phyloP scores from a whole-genome alignment of 164 flowering plant species.

The Magnolia kwangsiensis region DNA sequence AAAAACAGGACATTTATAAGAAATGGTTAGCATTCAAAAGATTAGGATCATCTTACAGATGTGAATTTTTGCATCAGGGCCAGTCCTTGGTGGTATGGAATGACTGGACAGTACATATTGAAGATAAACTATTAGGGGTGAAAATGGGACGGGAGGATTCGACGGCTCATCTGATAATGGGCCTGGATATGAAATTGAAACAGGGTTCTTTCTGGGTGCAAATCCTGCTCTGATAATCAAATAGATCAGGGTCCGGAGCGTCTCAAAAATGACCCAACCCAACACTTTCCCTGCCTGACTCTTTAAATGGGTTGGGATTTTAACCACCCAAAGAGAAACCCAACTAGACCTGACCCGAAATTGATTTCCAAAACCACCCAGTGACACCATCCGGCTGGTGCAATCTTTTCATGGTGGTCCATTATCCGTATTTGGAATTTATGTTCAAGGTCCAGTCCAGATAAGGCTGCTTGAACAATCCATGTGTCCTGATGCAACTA shows the following conservation, averaged over 20 bases:
- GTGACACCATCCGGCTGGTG: neutral
- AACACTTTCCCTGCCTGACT: neutral
- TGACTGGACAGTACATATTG: neutral
- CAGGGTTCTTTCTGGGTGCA: neutral
- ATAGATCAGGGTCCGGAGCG: neutral
- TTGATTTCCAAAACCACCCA: neutral
- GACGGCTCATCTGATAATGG: too few species aligned
- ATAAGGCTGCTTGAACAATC: neutral
- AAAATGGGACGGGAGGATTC: too few species aligned
- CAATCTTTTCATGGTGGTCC: neutral
- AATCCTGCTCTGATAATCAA: neutral
- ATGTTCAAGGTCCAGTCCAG: neutral
- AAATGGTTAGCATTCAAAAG: neutral
- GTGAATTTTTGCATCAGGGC: neutral
- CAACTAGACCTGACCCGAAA: neutral
- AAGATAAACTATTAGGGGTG: neutral
- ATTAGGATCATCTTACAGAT: neutral
- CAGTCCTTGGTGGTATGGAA: neutral
- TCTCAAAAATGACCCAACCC: neutral
- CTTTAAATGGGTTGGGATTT: neutral
- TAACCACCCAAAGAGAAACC: neutral
- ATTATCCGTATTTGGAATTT: too few species aligned
- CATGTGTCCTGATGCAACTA: neutral
- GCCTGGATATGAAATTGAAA: too few species aligned
- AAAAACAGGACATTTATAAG: neutral